These are phyloP conservation scores for Eucalyptus regnans DNA, from an alignment of 345 rosid genomes.

Conservation along the genomic window DNA sequence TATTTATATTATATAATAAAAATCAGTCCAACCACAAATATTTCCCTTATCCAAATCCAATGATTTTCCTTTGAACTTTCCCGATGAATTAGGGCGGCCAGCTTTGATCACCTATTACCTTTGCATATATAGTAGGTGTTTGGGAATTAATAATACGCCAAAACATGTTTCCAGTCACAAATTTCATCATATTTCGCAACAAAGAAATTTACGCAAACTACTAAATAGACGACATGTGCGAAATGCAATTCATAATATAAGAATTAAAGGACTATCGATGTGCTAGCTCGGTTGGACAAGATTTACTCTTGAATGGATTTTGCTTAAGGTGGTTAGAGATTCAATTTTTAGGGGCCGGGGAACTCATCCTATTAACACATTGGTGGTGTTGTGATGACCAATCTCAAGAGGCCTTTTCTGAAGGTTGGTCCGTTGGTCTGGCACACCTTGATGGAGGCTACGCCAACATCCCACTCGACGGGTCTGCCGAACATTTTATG, in stretches of 20 bases:
- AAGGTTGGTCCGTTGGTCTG: fast-evolving
- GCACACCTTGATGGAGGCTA: fast-evolving
- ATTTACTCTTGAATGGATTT: background rate
- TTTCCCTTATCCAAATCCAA: background rate
- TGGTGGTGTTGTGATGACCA: background rate
- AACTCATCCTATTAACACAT: background rate
- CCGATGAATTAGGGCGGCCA: background rate
- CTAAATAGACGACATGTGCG: fast-evolving
- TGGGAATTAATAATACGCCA: background rate
- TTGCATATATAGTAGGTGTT: background rate
- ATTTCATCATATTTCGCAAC: background rate
- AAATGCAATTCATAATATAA: background rate
- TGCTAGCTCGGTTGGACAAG: background rate
- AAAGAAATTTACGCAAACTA: background rate
- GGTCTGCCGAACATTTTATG: fast-evolving
- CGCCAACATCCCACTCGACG: fast-evolving
- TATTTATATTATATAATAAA: background rate
- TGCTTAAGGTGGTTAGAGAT: background rate
- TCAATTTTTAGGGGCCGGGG: background rate
- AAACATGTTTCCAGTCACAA: no score
- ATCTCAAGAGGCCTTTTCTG: background rate
- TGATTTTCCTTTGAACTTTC: background rate
- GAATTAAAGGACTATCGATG: background rate
- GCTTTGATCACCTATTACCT: background rate
- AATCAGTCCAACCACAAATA: background rate